A percentile compares a stretch with the other conserved stretches of the same genome.
Evolutionary conservation across 768 basidiomycete species (phyloP).

Genomic region (Pilatotrama ljubarskyi): DNA sequence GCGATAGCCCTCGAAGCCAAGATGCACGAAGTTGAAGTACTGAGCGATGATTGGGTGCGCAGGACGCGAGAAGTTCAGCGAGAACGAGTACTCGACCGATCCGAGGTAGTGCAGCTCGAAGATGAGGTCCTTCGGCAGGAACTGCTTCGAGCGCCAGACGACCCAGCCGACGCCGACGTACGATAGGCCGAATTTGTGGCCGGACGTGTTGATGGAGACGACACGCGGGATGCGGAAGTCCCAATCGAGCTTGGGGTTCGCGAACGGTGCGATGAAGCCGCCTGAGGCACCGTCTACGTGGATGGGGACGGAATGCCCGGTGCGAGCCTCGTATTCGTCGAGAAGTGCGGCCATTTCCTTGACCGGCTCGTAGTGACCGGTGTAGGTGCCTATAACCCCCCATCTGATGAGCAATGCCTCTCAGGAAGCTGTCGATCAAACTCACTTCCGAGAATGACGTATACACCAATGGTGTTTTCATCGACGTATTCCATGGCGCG

Average conservation of each 20-base stretch:
- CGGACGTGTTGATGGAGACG: conserved; percentile 56
- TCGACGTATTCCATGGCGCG: conserved; percentile 65
- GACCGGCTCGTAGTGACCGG: conserved; percentile 75
- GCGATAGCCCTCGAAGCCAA: conserved; percentile 57
- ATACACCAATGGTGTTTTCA: conserved; percentile 73
- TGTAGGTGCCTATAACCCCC: conserved; percentile 42
- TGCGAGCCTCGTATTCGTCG: conserved; percentile 52
- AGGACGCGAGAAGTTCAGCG: conserved; percentile 61
- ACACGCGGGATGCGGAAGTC: conserved; percentile 63
- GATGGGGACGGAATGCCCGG: conserved; percentile 42
- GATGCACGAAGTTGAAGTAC: conserved; percentile 64
- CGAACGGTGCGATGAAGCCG: conserved; percentile 65
- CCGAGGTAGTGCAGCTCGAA: conserved; percentile 59
- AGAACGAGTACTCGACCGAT: conserved; percentile 73
- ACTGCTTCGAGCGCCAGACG: conserved; percentile 56
- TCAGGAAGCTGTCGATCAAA: neutral
- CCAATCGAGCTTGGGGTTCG: conserved; percentile 52
- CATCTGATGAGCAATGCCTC: neutral
- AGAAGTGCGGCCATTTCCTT: conserved; percentile 80
- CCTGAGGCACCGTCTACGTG: conserved; percentile 60
- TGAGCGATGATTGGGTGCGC: conserved; percentile 62
- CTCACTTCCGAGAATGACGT: conserved; percentile 56
- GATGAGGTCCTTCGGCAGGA: conserved; percentile 68
- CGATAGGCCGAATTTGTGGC: conserved; percentile 61
- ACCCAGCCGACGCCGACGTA: conserved; percentile 67